phyloP scores from a whole-genome alignment of 495 filamentous ascomycete species.

The Penicillium verhagenii region DNA sequence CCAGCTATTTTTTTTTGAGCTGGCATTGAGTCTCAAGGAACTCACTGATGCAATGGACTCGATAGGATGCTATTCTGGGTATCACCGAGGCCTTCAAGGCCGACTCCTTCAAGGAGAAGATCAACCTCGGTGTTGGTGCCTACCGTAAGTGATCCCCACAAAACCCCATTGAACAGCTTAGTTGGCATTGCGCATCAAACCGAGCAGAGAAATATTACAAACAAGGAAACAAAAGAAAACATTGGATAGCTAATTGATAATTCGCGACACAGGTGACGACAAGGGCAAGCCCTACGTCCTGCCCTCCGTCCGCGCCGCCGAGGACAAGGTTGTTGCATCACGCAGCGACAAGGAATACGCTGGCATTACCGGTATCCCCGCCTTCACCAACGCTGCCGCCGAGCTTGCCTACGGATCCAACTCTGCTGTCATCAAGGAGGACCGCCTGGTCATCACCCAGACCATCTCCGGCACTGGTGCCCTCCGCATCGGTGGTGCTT shows the following conservation, averaged over 20 bases:
- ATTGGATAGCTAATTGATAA: slow-evolving; percentile 14
- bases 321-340: slow-evolving; percentile 77
- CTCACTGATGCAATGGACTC: slow-evolving; percentile 30
- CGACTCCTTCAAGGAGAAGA: slow-evolving; percentile 86
- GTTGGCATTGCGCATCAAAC: not conserved
- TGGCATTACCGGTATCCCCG: slow-evolving; percentile 90
- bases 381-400: slow-evolving; percentile 90
- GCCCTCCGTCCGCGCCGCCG: slow-evolving; percentile 85
- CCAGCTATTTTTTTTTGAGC: not conserved
- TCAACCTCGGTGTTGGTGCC: slow-evolving; percentile 79
- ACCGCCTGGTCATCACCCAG: slow-evolving; percentile 89
- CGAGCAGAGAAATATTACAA: too few species aligned
- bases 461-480: slow-evolving; percentile 97
- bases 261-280: slow-evolving; percentile 69
- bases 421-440: slow-evolving; percentile 69
- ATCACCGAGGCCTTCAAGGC: slow-evolving; percentile 99
- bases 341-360: slow-evolving; percentile 95
- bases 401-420: slow-evolving; percentile 84
- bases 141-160: slow-evolving; percentile 43
- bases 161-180: not conserved
- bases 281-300: slow-evolving; percentile 96
- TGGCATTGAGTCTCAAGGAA: slow-evolving; percentile 6
- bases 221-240: not conserved
- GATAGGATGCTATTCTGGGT: slow-evolving; percentile 79
- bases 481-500: slow-evolving; percentile 89